These are phyloP conservation scores for Davidsoniella neocaledoniae DNA, from an alignment of 2,329 filamentous ascomycete species.

Conservation along the genomic window DNA sequence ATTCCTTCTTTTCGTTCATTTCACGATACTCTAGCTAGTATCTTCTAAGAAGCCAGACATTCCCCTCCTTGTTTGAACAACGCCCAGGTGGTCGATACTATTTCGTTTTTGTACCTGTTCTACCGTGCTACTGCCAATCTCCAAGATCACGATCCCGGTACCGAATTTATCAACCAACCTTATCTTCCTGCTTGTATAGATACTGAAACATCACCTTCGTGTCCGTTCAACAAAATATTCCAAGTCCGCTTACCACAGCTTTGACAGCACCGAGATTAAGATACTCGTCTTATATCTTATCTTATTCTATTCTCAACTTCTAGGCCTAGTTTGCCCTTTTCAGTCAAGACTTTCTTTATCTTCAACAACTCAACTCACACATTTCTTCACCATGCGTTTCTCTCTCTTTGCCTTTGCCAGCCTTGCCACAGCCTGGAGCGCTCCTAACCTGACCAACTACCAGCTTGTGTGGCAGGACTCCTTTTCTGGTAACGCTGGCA, in stretches of 20 bases:
- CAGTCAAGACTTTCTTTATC: not conserved
- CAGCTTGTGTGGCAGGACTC: conserved; percentile 26
- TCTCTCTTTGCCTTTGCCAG: conserved; percentile 16
- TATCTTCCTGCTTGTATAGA: no score
- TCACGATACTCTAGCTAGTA: not conserved
- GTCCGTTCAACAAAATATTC: no score
- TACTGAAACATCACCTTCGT: no score
- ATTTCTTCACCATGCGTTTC: conserved; percentile 4
- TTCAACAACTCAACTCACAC: not conserved
- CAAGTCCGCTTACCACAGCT: no score
- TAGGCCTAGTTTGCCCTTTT: not conserved
- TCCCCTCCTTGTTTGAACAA: no score
- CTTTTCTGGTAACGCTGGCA: conserved; percentile 24
- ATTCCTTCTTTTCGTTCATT: not conserved
- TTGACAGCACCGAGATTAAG: no score
- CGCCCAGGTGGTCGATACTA: no score
- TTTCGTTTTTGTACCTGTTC: no score
- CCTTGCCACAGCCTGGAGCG: conserved; percentile 21
- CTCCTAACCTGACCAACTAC: conserved; percentile 25
- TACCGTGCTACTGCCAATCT: no score
- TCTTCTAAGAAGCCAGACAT: no score
- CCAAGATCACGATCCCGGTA: no score
- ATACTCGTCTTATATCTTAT: not conserved
- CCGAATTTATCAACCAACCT: no score
- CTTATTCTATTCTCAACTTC: not conserved